phyloP scores from a whole-genome alignment of 208 protist species.

The Acanthamoeba castellanii region DNA sequence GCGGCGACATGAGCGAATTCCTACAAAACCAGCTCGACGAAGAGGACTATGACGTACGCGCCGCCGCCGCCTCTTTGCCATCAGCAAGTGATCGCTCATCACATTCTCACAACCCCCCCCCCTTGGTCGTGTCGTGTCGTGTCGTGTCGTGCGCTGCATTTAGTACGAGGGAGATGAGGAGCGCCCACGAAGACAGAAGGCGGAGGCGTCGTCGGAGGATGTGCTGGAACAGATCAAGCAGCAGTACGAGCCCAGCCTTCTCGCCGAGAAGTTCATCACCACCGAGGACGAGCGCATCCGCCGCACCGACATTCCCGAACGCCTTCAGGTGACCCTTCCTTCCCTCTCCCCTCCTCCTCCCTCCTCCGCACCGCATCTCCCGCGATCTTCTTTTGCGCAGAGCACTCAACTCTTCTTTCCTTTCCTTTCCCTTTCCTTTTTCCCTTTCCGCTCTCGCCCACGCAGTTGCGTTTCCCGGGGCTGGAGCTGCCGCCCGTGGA shows the following conservation, averaged over 20 bases:
- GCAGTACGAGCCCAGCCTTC: slow-evolving; percentile 40
- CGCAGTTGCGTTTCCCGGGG: slow-evolving; percentile 21
- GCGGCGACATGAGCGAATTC: slow-evolving; percentile 41
- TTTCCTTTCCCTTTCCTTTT: not conserved
- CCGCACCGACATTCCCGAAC: slow-evolving; percentile 36
- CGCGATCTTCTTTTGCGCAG: too few relatives aligned
- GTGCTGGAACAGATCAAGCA: slow-evolving; percentile 36
- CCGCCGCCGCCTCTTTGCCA: too few relatives aligned
- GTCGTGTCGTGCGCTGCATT: not conserved
- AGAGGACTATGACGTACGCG: too few relatives aligned
- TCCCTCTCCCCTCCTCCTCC: not conserved
- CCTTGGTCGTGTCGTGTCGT: too few relatives aligned
- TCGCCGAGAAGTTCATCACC: slow-evolving; percentile 28
- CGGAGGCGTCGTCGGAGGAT: not conserved
- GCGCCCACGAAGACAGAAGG: not conserved
- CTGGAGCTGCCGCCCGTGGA: not conserved
- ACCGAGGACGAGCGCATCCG: slow-evolving; percentile 41
- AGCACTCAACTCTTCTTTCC: too few relatives aligned
- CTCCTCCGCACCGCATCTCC: too few relatives aligned
- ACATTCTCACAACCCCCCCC: not conserved
- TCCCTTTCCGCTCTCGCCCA: too few relatives aligned
- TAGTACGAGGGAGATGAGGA: not conserved
- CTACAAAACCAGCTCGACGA: not conserved
- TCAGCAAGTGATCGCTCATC: too few relatives aligned
- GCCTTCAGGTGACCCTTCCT: slow-evolving; percentile 1